Evolutionary conservation across 2,329 filamentous ascomycete genomes (phyloP).

Genomic region (Colletotrichum sp.): DNA sequence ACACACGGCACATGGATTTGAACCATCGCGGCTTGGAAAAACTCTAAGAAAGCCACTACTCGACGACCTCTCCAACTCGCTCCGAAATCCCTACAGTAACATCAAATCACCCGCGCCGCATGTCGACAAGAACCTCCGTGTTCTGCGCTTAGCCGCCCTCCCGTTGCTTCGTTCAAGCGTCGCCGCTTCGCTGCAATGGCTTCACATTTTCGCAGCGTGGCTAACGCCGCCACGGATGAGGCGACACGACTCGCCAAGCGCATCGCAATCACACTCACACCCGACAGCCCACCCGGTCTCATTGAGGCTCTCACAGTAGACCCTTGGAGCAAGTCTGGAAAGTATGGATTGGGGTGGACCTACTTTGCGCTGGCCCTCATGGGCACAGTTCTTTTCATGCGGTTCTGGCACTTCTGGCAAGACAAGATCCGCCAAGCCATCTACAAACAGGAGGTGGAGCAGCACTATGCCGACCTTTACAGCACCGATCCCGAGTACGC

Average conservation of each 20-base stretch:
- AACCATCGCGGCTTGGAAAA: neutral
- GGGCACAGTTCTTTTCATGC: conserved; percentile 68
- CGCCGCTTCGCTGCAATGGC: conserved; percentile 40
- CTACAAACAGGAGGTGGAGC: conserved; percentile 81
- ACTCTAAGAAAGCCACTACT: neutral
- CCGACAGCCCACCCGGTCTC: conserved; percentile 65
- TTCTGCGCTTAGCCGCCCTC: conserved; percentile 30
- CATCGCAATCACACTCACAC: conserved; percentile 64
- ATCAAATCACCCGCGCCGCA: conserved; percentile 19
- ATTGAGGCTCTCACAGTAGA: conserved; percentile 71
- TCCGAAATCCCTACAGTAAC: neutral
- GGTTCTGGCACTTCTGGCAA: conserved; percentile 88
- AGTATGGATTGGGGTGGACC: conserved; percentile 87
- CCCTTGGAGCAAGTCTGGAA: conserved; percentile 81
- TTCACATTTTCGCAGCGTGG: conserved; percentile 36
- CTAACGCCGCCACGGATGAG: conserved; percentile 36
- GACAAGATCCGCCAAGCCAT: conserved; percentile 91
- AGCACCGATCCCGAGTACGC: conserved; percentile 54
- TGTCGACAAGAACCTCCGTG: conserved; percentile 28
- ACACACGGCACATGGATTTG: neutral
- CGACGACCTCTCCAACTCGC: neutral
- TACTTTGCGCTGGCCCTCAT: conserved; percentile 83
- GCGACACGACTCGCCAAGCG: conserved; percentile 53
- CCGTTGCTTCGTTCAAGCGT: conserved; percentile 23
- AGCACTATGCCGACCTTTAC: conserved; percentile 63